Conservation (phyloP, 2,329 filamentous ascomycete species). For the Mycosphaerella sp. region DNA sequence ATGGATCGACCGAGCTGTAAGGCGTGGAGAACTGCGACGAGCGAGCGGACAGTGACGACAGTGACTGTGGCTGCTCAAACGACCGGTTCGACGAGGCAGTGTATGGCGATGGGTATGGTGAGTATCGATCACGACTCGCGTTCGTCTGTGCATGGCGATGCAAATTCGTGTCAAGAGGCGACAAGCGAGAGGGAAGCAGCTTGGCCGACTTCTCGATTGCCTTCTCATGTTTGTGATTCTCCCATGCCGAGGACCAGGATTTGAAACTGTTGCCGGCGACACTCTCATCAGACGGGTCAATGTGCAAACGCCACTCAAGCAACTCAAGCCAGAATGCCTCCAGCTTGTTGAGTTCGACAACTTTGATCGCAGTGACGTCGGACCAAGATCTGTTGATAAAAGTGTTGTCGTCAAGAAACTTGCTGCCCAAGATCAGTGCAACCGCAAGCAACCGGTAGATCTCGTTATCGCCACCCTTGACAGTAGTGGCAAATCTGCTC, state of each 20-base stretch:
- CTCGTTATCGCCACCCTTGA: slow-evolving; percentile 54
- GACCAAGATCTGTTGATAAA: slow-evolving; percentile 98
- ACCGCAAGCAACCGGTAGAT: slow-evolving; percentile 85
- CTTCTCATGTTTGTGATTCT: slow-evolving; percentile 39
- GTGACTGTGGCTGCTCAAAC: slow-evolving; percentile 23
- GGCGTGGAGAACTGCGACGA: slow-evolving; percentile 31
- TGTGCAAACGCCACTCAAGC: slow-evolving; percentile 79
- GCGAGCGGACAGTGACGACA: slow-evolving; percentile 24
- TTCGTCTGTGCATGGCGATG: slow-evolving; percentile 47
- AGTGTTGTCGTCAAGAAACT: slow-evolving; percentile 94
- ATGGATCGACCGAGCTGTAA: slow-evolving; percentile 32
- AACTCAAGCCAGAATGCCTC: slow-evolving; percentile 82
- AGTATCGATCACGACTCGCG: slow-evolving; percentile 40
- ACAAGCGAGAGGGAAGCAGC: slow-evolving; percentile 41
- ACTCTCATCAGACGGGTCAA: slow-evolving; percentile 55
- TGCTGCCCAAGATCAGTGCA: slow-evolving; percentile 79
- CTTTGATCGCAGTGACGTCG: slow-evolving; percentile 84
- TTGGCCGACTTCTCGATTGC: slow-evolving; percentile 32
- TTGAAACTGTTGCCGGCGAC: slow-evolving; percentile 7
- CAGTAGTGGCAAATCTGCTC: slow-evolving; percentile 34
- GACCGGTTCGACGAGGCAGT: slow-evolving; percentile 22
- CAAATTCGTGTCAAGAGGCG: slow-evolving; percentile 60
- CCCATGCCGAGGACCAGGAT: slow-evolving; percentile 19
- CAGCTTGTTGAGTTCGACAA: slow-evolving; percentile 74
- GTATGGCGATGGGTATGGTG: slow-evolving; percentile 35